Conservation (phyloP, 805 yeast species). For the Saccharomyces kudriavzevii region DNA sequence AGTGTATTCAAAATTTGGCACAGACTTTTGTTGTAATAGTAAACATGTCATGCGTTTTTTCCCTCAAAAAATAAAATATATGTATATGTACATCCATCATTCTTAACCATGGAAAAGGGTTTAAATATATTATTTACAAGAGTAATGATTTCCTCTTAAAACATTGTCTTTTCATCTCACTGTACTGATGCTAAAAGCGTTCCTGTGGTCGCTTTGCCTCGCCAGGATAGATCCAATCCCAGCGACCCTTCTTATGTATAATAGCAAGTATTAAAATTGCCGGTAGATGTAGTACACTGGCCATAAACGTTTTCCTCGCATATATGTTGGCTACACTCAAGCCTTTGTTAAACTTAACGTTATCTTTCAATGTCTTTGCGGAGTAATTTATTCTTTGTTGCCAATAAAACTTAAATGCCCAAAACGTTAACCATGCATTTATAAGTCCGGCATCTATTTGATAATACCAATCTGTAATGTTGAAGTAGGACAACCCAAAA, state of each 20-base stretch:
- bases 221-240: slow-evolving; percentile 60
- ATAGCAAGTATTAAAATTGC: slow-evolving; percentile 83
- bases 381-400: slow-evolving; percentile 64
- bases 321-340: slow-evolving; percentile 50
- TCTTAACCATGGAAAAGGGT: background rate
- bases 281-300: slow-evolving; percentile 90
- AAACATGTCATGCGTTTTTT: background rate
- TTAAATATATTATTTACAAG: background rate
- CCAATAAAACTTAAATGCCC: slow-evolving; percentile 77
- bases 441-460: slow-evolving; percentile 72
- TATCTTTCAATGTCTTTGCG: slow-evolving; percentile 27
- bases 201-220: slow-evolving; percentile 9
- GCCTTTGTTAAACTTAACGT: slow-evolving; percentile 41
- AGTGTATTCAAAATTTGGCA: background rate
- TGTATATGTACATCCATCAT: background rate
- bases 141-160: background rate
- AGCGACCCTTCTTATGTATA: slow-evolving; percentile 89
- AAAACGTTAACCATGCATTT: slow-evolving; percentile 78
- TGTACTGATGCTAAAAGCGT: background rate
- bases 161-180: background rate
- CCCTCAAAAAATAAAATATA: background rate
- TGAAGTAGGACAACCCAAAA: slow-evolving; percentile 67
- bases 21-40: background rate
- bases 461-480: slow-evolving; percentile 75
- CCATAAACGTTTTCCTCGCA: slow-evolving; percentile 87